Base-by-base conservation (phyloP, 2,329 filamentous ascomycete genomes). In the Fusarium buharicum region DNA sequence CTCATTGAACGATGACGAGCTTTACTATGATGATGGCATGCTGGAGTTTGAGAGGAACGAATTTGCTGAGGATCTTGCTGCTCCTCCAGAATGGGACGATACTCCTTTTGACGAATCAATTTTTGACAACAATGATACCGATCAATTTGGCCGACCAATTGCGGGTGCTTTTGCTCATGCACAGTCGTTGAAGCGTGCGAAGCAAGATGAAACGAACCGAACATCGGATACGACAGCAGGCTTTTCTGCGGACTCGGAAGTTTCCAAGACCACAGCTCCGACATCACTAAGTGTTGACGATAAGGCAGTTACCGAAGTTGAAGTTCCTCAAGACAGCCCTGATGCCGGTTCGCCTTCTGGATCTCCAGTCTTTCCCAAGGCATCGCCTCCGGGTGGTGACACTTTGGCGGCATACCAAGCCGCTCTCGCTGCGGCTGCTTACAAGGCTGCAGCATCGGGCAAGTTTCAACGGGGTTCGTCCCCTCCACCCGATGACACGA, bases 361-460 rank as follows among this genome's bases (percentile, higher is more conserved):
- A 3, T 59, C 39, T 34, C 27, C 59, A 20, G 54, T 45, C 16
- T 34, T 55, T 28, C 47, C 49, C 20, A 62, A 60, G 3, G 53
- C 17, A 6, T 51, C 59, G 12, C 37, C 52, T n/a, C 36, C 51
- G 6, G 60, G 50, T 9, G 46, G 55, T 13, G 66, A 70, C 28
- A 56, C 70, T 24, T 76, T 79, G 53, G 86, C 87, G 37, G 89
- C 86, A 1, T 94, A 97, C 70, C 93, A 97, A 72, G 90, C 90
- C 48, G 92, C 93, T 1, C 81, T 98, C 5, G 92, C 92, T 2
- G 89, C 90, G 41, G 94, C 93, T 7, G 90, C 92, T 10, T 88
- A 90, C 59, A 84, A 89, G 71, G 92, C 93, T 6, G 90, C 87
- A 18, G 86, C 86, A 1, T 89, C 88, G 33, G 92, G 92, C 3